Conservation (phyloP, 129 eudicot species). For the Tanacetum coccineum region DNA sequence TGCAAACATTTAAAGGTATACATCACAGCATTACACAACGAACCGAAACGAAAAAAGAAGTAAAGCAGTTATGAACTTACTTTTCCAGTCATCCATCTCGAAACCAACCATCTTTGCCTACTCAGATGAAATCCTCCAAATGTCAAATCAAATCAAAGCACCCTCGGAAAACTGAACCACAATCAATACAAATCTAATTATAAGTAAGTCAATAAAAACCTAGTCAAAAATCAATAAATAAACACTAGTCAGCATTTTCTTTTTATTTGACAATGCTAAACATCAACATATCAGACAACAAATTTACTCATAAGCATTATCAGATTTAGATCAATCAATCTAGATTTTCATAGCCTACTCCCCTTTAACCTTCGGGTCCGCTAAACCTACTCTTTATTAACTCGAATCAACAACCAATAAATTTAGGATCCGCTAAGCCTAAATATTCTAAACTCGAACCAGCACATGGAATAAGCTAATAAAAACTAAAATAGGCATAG, state of each 20-base stretch:
- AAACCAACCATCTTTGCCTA: conserved; percentile 33
- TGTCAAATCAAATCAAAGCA: not conserved
- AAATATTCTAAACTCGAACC: too few species aligned
- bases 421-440: not conserved
- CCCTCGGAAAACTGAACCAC: conserved; percentile 11
- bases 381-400: conserved; percentile 2
- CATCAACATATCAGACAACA: not conserved
- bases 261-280: too few species aligned
- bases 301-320: conserved; percentile 2
- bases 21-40: conserved; percentile 8
- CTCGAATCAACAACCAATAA: conserved; percentile 12
- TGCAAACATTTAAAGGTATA: not conserved
- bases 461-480: too few species aligned
- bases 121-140: conserved; percentile 16
- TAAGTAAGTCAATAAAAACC: not conserved
- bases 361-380: not conserved
- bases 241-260: not conserved
- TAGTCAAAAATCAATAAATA: not conserved
- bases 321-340: not conserved
- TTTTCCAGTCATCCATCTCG: conserved; percentile 41
- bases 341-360: conserved; percentile 19
- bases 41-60: not conserved
- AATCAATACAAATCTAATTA: not conserved
- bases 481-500: too few species aligned
- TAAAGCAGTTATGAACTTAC: conserved; percentile 17